Evolutionary conservation across 2,329 filamentous ascomycete species (phyloP), one percentile per base, ranked within the genome.

Genomic region (Cladobotryum protrusum): DNA sequence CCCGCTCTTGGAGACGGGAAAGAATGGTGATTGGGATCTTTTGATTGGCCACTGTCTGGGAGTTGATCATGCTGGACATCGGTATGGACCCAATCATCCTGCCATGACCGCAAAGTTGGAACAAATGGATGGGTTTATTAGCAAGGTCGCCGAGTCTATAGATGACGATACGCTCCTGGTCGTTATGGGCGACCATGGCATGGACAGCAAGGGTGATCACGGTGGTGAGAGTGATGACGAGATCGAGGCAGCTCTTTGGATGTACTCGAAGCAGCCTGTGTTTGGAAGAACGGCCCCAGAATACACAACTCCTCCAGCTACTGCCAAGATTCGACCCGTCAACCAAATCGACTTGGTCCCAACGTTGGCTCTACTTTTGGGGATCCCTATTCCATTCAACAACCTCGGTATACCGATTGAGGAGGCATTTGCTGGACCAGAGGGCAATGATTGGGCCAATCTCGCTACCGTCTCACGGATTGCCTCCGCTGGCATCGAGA

Each of bases 121-220:
- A 56, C 89, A 99, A 69, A 99, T 99, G 92, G 83, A 99, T 61
- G 71, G 66, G 1, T 85, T 96, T 29, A 76, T 97, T 51, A 79
- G 83, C 40, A 77, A 85, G 20, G 75, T 97, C 48, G 83, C 87
- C 3, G 74, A 79, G 1, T 73, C 73, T 3, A 73, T 99, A 15
- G 92, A 96, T 59, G 86, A 96, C 47, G 74, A 89, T 49, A 99
- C 93, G 0, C 73, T 99, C 18, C 73, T 99, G 34, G 83, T 99
- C 17, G 87, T 99, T 13, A 95, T 99, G 89, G 93, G 93, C n/a
- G 93, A 99, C 65, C 93, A 99, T 63, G 93, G 93, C 11, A 99
- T 99, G 93, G 93, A 99, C 67, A 75, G 81, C 53, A 97, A 99
- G 71, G 93, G 93, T 15, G 93, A 99, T 58, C 93, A 99, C 63